Base-by-base conservation (phyloP, 345 rosid genomes). In the Eucalyptus curtisii region DNA sequence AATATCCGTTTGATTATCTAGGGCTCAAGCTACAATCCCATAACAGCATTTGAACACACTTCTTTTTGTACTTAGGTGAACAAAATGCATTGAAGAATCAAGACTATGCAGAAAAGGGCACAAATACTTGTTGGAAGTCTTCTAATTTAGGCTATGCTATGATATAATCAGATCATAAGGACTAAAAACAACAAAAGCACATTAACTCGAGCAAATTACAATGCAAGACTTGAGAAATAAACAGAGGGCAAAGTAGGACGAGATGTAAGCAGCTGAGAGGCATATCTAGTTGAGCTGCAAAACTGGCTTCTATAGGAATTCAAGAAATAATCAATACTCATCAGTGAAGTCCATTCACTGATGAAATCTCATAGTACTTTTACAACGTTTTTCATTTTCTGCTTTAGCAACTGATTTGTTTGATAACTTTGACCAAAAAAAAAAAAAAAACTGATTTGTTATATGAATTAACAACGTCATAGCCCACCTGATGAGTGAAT, bases 401-500 rank as follows among this genome's bases (percentile, higher is more conserved):
- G 8, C 44, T 68, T 17, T 8, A 71, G 44, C 44, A 71, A 33
- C 81, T 33, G 25, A 71, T 71, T 71, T 71, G 44, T 33, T 55
- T 31, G 45, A 49, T n/a, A n/a, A n/a, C n/a, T n/a, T n/a, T n/a
- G n/a, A n/a, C n/a, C n/a, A n/a, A n/a, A n/a, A n/a, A n/a, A n/a
- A n/a, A n/a, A n/a, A n/a, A n/a, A n/a, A n/a, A n/a, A 71, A 33
- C 81, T 33, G 25, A 71, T 71, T 71, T 71, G 44, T 33, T 55
- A 49, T n/a, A 49, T 55, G 44, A 86, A 86, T 27, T n/a, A 50
- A 59, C 45, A 50, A 59, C 7, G 2, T 68, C 49, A 40, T 37
- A 52, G 80, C 49, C 91, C 81, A 98, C 99, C 99, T 98, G 99
- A 92, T 95, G 99, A 90, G 99, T 88, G 90, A 94, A 95, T 71